phyloP scores from a whole-genome alignment of 2,329 filamentous ascomycete species.

The Xylariales sp. region DNA sequence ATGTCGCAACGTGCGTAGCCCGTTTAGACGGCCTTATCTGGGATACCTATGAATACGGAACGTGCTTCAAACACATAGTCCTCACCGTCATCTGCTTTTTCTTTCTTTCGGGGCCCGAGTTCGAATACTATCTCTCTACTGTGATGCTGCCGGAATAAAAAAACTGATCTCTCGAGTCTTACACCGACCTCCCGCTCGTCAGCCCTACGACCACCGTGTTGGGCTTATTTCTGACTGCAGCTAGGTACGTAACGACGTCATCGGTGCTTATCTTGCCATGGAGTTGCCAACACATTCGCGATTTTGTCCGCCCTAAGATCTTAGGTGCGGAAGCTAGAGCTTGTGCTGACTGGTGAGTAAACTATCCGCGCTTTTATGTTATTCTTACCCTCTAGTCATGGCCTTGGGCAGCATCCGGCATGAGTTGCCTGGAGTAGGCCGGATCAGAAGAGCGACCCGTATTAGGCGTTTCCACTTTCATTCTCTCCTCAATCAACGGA shows the following conservation, averaged over 20 bases:
- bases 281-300: neutral
- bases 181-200: neutral
- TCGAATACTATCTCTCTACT: rapidly evolving
- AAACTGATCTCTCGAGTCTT: neutral
- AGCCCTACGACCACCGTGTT: neutral
- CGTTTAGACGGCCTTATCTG: constrained; percentile 20
- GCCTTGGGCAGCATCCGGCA: neutral
- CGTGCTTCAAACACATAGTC: neutral
- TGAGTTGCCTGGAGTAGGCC: no score
- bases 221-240: constrained; percentile 12
- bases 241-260: constrained; percentile 9
- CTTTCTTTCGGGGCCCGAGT: neutral
- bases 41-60: constrained; percentile 12
- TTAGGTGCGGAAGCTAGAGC: neutral
- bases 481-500: neutral
- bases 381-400: neutral
- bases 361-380: neutral
- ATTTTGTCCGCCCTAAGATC: neutral
- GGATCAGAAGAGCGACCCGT: no score
- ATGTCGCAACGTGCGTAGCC: constrained; percentile 15
- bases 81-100: neutral
- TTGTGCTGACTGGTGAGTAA: neutral
- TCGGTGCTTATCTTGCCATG: neutral
- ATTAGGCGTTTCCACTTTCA: neutral
- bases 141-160: neutral